Conservation (phyloP, 306 rosid genomes). For the Rosa chinensis region DNA sequence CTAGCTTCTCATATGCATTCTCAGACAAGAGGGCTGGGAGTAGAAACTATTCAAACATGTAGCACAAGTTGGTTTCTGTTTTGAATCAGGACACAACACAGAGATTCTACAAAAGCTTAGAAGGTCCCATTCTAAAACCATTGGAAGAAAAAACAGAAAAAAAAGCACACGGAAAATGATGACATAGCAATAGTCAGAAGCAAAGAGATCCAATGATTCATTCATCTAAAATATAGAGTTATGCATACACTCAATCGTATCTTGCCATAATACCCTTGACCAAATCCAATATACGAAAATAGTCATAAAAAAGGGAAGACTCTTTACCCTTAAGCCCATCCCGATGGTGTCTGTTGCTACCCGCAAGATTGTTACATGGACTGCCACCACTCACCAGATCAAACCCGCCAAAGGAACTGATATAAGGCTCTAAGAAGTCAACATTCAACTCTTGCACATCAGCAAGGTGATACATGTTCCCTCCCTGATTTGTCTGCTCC, state of each 20-base stretch:
- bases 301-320: conserved; percentile 75
- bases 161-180: too few species aligned
- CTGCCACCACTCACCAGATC: conserved; percentile 93
- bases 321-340: conserved; percentile 90
- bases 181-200: neutral
- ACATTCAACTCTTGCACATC: conserved; percentile 60
- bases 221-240: neutral
- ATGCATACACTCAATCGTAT: conserved; percentile 14
- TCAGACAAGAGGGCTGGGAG: too few species aligned
- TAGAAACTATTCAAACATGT: neutral
- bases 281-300: conserved; percentile 59
- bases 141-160: too few species aligned
- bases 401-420: conserved; percentile 62
- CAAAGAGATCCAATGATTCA: neutral
- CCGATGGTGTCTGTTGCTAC: conserved; percentile 72
- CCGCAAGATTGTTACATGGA: conserved; percentile 90
- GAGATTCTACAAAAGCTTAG: neutral
- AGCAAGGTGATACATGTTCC: conserved; percentile 52
- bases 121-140: too few species aligned
- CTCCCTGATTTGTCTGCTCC: conserved; percentile 93
- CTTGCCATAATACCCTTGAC: conserved; percentile 52
- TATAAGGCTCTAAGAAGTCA: conserved; percentile 31
- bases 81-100: neutral
- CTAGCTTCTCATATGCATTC: neutral
- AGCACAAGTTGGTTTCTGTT: neutral